Conservation (phyloP, 257 asterid species). For the Catharanthus roseus region DNA sequence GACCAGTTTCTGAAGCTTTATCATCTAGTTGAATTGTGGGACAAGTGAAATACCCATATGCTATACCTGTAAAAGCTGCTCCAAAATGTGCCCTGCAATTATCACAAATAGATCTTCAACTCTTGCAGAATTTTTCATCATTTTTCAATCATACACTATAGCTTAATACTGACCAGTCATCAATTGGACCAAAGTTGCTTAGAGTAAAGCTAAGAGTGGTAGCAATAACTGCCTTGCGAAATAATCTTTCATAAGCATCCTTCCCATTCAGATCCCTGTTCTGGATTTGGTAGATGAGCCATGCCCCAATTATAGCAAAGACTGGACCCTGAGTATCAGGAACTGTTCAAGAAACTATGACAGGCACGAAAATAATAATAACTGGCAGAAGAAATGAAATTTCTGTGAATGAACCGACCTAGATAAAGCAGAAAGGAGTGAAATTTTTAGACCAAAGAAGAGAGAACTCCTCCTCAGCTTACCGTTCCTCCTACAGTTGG, state of each 20-base stretch:
- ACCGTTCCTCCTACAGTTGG: constrained; percentile 87
- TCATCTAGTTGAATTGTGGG: constrained; percentile 54
- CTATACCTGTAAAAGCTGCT: constrained; percentile 55
- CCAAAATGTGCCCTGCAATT: constrained; percentile 70
- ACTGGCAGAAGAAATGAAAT: background rate
- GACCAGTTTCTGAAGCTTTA: constrained; percentile 37
- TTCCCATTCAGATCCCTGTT: constrained; percentile 43
- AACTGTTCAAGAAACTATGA: constrained; percentile 8
- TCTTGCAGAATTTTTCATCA: background rate
- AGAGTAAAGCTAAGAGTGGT: constrained; percentile 54
- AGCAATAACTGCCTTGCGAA: constrained; percentile 44
- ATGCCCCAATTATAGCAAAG: constrained; percentile 79
- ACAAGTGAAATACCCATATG: constrained; percentile 54
- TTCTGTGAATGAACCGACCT: background rate
- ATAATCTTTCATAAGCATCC: constrained; percentile 44
- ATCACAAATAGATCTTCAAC: background rate
- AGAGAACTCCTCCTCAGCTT: constrained; percentile 13
- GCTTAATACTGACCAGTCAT: constrained; percentile 55
- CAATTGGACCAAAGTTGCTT: constrained; percentile 61
- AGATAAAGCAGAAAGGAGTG: background rate
- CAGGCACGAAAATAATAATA: background rate
- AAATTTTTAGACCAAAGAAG: background rate
- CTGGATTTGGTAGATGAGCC: constrained; percentile 63
- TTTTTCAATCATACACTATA: background rate
- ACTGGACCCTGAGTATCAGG: constrained; percentile 49